phyloP scores from a whole-genome alignment of 371 early-diverging fungal genomes.

The Mortierella sp. region DNA sequence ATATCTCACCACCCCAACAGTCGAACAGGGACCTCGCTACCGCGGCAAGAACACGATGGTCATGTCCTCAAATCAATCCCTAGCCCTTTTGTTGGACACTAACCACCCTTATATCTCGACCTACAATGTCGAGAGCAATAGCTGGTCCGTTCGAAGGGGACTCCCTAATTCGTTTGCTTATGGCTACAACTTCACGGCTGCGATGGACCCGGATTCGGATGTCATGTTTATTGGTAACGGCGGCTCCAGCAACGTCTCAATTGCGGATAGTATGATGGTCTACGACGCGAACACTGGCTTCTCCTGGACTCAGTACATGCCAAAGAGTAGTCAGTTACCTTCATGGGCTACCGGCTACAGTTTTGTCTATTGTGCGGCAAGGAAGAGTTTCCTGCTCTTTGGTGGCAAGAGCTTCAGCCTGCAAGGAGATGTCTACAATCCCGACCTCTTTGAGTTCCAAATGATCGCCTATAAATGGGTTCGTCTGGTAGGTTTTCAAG shows the following conservation, averaged over 20 bases:
- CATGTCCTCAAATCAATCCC: neutral
- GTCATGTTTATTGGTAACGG: neutral
- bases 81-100: neutral
- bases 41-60: neutral
- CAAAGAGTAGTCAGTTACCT: neutral
- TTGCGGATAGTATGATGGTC: neutral
- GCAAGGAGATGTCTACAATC: neutral
- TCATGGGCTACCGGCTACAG: neutral
- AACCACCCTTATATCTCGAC: too few species aligned
- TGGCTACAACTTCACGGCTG: neutral
- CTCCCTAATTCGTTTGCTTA: neutral
- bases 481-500: neutral
- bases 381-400: slow-evolving; percentile 3
- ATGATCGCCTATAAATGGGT: neutral
- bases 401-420: neutral
- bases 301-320: neutral
- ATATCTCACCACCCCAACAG: neutral
- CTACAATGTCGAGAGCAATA: neutral
- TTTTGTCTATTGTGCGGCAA: slow-evolving; percentile 7
- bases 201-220: neutral
- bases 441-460: slow-evolving; percentile 1
- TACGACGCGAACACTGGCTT: neutral
- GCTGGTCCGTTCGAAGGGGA: neutral
- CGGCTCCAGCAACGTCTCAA: neutral
- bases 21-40: neutral